phyloP scores from a whole-genome alignment of 371 early-diverging fungal genomes.

The Mortierella sp. region DNA sequence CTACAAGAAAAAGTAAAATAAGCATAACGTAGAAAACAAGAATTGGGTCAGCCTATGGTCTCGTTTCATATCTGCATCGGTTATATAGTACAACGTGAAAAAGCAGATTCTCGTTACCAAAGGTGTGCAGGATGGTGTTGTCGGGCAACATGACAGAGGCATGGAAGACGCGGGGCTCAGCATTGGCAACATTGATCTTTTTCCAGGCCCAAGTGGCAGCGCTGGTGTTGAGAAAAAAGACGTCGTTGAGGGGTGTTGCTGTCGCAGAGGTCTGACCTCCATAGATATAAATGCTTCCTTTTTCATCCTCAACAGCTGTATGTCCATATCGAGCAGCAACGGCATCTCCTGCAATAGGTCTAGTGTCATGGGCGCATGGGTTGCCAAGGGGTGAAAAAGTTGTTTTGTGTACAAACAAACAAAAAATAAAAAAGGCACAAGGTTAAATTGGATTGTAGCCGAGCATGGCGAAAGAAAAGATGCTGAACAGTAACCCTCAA shows the following conservation, averaged over 20 bases:
- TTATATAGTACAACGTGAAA: neutral
- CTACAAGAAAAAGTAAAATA: slow-evolving; percentile 8
- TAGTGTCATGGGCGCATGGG: neutral
- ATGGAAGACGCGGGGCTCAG: slow-evolving; percentile 51
- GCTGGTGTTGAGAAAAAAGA: slow-evolving; percentile 23
- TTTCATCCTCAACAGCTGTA: slow-evolving; percentile 14
- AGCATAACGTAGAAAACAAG: neutral
- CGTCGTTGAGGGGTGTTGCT: slow-evolving; percentile 10
- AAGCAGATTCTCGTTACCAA: slow-evolving; percentile 23
- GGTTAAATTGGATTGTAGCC: neutral
- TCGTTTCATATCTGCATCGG: neutral
- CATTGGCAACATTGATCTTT: neutral
- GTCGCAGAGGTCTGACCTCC: slow-evolving; percentile 18
- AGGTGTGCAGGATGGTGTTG: slow-evolving; percentile 30
- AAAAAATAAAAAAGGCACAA: neutral
- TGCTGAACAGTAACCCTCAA: neutral
- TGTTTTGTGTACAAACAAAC: neutral
- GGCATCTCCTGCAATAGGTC: slow-evolving; percentile 12
- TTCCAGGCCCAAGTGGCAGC: slow-evolving; percentile 23
- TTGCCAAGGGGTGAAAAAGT: too few relatives aligned
- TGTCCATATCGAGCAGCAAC: slow-evolving; percentile 35
- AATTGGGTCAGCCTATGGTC: too few relatives aligned
- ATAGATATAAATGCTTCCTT: slow-evolving; percentile 28
- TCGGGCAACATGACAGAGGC: slow-evolving; percentile 30
- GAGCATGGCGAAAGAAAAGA: neutral